Base-by-base conservation (phyloP, 1,284 basidiomycete genomes). In the Microbotryomycetes sp. region DNA sequence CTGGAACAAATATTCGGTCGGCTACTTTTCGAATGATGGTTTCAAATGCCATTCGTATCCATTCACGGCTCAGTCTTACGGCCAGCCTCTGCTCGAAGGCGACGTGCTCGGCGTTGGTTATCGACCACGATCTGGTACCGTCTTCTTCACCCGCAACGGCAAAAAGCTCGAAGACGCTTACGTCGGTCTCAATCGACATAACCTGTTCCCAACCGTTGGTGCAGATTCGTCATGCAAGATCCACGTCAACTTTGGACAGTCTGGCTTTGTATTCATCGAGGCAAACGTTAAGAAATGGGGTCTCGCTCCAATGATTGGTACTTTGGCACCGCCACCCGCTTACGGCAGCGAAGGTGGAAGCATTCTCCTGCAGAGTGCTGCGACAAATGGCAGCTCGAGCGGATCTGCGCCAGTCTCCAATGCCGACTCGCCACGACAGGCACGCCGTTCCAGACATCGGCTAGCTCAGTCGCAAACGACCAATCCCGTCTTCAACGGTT, bases 241-340 rank as follows among this genome's bases (percentile, higher is more conserved):
- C 3, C 93, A 97, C 72, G 88, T 96, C 73, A 97, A 97, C 75
- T 82, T 97, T 19, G 93, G 92, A 15, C 92, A 97, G 76, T 87
- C 89, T 16, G 92, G 92, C 2, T 97, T 97, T 73, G 92, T 97
- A 45, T 97, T 94, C 72, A 96, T 97, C 72, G 92, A 97, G 77
- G 92, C 92, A 32, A 96, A 97, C 74, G 93, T 97, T 63, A 97
- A 97, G 82, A 96, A 96, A 76, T 97, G 92, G 93, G 92, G 92
- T 25, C 78, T 97, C 42, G 92, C 93, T 26, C 92, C 92, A 6
- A 94, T 91, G 76, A 86, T 91, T 19, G 92, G 92, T 47, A 97
- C 93, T 1, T 81, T 97, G 9, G 92, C 93, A 0, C 92, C 92
- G 28, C 92, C 92, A 23, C 92, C 92, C 2, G 91, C 93, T 0